Evolutionary conservation across 345 rosid genomes (phyloP).

Genomic region (Sisymbrium altissimum): DNA sequence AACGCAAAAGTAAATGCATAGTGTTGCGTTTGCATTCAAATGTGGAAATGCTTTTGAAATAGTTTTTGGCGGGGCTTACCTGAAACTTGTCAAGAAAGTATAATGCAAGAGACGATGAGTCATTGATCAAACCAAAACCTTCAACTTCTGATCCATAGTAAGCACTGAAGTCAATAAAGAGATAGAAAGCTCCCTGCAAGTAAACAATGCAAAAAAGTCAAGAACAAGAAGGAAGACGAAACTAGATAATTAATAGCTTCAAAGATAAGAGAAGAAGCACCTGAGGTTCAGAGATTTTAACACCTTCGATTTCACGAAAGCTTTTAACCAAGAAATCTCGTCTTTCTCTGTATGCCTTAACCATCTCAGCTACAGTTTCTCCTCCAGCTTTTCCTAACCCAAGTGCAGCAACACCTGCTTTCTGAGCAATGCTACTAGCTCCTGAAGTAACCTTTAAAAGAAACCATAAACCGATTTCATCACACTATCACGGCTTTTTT

Average conservation of each 20-base stretch:
- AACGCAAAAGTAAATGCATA: background rate
- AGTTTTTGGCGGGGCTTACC: conserved; percentile 3
- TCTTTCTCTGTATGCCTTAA: conserved; percentile 82
- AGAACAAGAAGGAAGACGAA: background rate
- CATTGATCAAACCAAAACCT: conserved; percentile 71
- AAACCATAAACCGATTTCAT: background rate
- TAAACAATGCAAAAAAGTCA: conserved; percentile 5
- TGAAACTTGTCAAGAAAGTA: conserved; percentile 51
- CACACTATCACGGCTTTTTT: background rate
- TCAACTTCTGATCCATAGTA: conserved; percentile 76
- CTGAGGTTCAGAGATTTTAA: conserved; percentile 87
- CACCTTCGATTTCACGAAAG: conserved; percentile 74
- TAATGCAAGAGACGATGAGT: conserved; percentile 62
- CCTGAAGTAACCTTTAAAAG: conserved; percentile 69
- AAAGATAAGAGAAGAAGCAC: conserved; percentile 30
- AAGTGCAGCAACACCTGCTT: conserved; percentile 87
- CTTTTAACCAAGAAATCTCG: conserved; percentile 84
- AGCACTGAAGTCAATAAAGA: conserved; percentile 75
- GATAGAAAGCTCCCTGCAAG: conserved; percentile 94
- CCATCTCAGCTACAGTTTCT: conserved; percentile 78
- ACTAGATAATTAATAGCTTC: background rate
- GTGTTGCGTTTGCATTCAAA: background rate
- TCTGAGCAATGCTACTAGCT: conserved; percentile 88
- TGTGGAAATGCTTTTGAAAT: background rate
- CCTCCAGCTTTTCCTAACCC: conserved; percentile 97